Percentiles rank a stretch among this genome's conserved stretches.
These are phyloP conservation scores for Wickerhamomyces sp. DNA, from an alignment of 1,139 yeast genomes.

Conservation along the genomic window DNA sequence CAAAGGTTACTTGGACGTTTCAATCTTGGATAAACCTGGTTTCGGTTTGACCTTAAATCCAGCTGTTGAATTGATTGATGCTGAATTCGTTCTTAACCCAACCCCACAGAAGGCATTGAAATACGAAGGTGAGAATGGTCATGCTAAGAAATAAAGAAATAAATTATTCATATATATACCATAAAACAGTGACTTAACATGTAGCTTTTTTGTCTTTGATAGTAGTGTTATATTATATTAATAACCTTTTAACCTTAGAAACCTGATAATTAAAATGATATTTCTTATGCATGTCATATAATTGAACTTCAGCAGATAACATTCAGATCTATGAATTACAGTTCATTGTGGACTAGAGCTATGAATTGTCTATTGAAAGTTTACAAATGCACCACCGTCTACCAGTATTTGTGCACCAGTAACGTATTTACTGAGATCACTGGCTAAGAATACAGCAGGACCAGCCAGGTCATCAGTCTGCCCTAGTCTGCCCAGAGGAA, in stretches of 20 bases:
- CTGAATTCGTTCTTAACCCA: conserved; percentile 35
- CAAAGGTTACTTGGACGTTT: conserved; percentile 36
- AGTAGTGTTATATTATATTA: too few relatives aligned
- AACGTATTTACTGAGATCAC: conserved; percentile 39
- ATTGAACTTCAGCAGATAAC: too few relatives aligned
- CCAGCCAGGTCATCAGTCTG: conserved; percentile 41
- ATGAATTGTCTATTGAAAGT: conserved; percentile 30
- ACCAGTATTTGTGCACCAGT: conserved; percentile 43
- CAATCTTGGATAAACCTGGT: conserved; percentile 41
- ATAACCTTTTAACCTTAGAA: too few relatives aligned
- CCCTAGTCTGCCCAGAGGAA: conserved; percentile 45
- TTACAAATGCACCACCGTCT: conserved; percentile 44
- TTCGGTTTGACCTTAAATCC: conserved; percentile 45
- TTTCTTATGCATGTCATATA: too few relatives aligned
- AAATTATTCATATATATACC: not conserved
- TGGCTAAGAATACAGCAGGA: conserved; percentile 43
- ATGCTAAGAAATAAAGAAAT: not conserved
- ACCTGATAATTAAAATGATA: too few relatives aligned
- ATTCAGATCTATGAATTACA: not conserved
- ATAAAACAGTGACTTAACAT: too few relatives aligned
- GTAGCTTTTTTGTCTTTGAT: too few relatives aligned
- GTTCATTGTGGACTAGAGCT: too few relatives aligned
- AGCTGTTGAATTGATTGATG: conserved; percentile 36
- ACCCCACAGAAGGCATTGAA: conserved; percentile 35
- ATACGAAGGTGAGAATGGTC: not conserved